These are phyloP conservation scores for Rubroshorea leprosula DNA, from an alignment of 345 rosid genomes.

Conservation along the genomic window DNA sequence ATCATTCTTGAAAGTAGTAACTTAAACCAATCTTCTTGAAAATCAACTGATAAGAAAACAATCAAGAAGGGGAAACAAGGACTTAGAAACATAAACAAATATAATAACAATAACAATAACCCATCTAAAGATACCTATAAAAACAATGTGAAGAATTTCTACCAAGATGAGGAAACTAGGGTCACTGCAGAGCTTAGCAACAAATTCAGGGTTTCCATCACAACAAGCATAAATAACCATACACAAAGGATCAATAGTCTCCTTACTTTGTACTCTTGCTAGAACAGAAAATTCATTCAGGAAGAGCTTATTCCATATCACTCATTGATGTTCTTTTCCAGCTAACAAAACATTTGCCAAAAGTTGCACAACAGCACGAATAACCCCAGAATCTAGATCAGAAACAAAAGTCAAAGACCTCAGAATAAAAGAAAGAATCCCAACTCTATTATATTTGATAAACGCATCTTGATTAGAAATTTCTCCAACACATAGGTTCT, in stretches of 20 bases:
- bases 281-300: conserved; percentile 40
- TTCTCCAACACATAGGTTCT: conserved; percentile 82
- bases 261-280: conserved; percentile 37
- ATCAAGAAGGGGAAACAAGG: too few species aligned
- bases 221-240: conserved; percentile 56
- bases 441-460: conserved; percentile 39
- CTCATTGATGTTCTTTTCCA: conserved; percentile 53
- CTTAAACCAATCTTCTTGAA: conserved; percentile 72
- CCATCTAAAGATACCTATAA: conserved; percentile 1
- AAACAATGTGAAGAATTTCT: conserved; percentile 45
- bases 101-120: too few species aligned
- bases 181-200: conserved; percentile 39
- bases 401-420: conserved; percentile 18
- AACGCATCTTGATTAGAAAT: conserved; percentile 47
- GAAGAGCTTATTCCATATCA: conserved; percentile 51
- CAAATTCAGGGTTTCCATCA: conserved; percentile 41
- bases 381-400: conserved; percentile 32
- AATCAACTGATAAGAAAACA: conserved; percentile 45
- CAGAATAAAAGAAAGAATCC: conserved; percentile 25
- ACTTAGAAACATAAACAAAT: too few species aligned
- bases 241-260: conserved; percentile 74
- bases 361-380: conserved; percentile 53
- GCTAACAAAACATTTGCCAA: conserved; percentile 64
- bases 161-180: conserved; percentile 39
- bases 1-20: conserved; percentile 57